Base-by-base conservation (phyloP, 805 yeast genomes). In the Isabelozyma pseudorhagii region DNA sequence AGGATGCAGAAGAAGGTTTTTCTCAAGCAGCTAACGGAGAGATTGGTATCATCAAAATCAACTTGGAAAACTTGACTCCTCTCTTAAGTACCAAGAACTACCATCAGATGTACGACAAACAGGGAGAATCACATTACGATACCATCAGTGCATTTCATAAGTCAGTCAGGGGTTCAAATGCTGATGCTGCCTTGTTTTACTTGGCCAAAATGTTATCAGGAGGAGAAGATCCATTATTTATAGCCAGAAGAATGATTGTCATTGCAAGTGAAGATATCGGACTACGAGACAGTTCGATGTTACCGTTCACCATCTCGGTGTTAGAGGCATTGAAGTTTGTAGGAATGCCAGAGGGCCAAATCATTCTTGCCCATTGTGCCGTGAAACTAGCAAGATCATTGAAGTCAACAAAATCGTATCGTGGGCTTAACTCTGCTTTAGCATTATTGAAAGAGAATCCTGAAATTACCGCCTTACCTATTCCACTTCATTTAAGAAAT, bases 251-350 rank as follows among this genome's bases (percentile, higher is more conserved):
- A 55, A 87, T 94, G 96, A 85, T 94, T 4, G 77, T 97, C 4
- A 94, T 94, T 17, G 98, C 99, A 0, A 85, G 94, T 61, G 99
- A 94, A 63, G 99, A 94, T 64, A 74, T 94, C 27, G 99, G 99
- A 0, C 69, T 89, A 1, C 74, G 87, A 3, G 98, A 94, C 64
- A 89, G 90, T 46, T 67, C 87, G 1, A 83, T 96, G 57, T 68
- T 94, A 41, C 96, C 97, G 2, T 85, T 94, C 69, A 94, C 96
- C 0, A 77, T 87, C 3, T 84, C 97, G 0, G 81, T 96, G 0
- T 89, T 88, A 64, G 89, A 89, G 41, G 90, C 97, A 0, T 85
- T 89, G 3, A 91, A 89, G 70, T 88, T 87, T 66, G 79, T 94
- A 17, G 99, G 99, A 0, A 74, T 94, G 79, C 99, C 99, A 0